phyloP scores from a whole-genome alignment of 495 filamentous ascomycete genomes.

The Penicillium silybi region DNA sequence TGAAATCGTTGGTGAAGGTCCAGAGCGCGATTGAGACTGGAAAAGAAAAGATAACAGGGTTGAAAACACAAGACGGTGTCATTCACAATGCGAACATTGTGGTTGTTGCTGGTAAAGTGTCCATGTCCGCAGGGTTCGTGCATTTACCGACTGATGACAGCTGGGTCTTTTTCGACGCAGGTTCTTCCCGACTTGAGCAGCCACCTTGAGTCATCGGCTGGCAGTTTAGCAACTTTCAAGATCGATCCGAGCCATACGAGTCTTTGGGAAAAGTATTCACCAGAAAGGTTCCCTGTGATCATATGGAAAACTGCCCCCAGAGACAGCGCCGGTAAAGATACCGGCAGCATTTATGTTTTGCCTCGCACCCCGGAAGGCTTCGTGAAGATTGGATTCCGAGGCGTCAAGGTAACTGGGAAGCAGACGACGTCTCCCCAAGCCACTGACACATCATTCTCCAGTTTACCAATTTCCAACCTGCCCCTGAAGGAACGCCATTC shows the following conservation, averaged over 20 bases:
- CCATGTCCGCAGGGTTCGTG: background rate
- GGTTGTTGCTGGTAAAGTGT: conserved; percentile 13
- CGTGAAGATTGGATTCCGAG: conserved; percentile 15
- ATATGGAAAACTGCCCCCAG: conserved; percentile 15
- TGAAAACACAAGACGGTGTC: conserved; percentile 10
- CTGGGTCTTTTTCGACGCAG: conserved; percentile 18
- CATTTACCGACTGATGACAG: conserved; percentile 2
- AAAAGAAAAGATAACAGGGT: conserved; percentile 12
- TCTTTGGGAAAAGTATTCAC: conserved; percentile 18
- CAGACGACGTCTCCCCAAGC: background rate
- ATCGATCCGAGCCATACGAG: conserved; percentile 10
- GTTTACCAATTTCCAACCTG: conserved; percentile 19
- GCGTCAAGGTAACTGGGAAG: conserved; percentile 7
- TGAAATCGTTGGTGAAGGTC: conserved; percentile 11
- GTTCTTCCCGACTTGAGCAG: conserved; percentile 13
- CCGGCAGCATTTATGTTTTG: conserved; percentile 17
- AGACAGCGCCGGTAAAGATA: conserved; percentile 12
- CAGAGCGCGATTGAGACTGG: conserved; percentile 2
- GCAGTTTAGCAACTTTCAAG: conserved; percentile 15
- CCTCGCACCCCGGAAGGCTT: conserved; percentile 17
- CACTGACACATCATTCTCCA: background rate
- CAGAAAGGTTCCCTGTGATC: conserved; percentile 15
- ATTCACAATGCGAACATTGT: conserved; percentile 10
- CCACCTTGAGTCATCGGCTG: conserved; percentile 17
- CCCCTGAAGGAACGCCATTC: conserved; percentile 9